A percentile compares a stretch with the other conserved stretches of the same genome.
Conservation (phyloP, 176 grass and related monocot species). For the Triticum urartu region DNA sequence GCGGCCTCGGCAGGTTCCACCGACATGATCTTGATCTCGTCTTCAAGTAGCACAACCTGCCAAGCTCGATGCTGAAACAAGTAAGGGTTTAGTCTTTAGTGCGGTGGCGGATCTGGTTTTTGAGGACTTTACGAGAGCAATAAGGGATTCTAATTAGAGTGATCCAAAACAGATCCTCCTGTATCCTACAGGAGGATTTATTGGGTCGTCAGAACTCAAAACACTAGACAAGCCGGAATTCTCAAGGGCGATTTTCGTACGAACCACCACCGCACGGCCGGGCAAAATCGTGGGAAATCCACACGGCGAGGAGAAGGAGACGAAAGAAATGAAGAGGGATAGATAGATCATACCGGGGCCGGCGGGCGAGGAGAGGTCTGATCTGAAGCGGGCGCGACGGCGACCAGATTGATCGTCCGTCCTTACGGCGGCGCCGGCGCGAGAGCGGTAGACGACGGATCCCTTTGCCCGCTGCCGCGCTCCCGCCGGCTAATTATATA, state of each 20-base stretch:
- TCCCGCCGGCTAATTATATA: background rate
- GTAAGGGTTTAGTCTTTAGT: background rate
- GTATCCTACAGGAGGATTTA: background rate
- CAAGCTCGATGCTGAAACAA: no score
- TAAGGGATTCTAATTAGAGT: background rate
- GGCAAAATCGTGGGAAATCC: no score
- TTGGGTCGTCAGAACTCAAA: no score
- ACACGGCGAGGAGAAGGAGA: no score
- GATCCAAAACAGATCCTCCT: background rate
- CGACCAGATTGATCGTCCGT: no score
- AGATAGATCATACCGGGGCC: no score
- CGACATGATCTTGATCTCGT: conserved; percentile 33
- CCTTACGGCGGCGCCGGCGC: no score
- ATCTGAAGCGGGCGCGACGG: no score
- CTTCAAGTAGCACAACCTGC: background rate
- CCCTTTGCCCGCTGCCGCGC: no score
- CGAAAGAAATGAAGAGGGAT: no score
- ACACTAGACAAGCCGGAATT: background rate
- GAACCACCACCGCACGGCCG: background rate
- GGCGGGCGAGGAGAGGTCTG: no score
- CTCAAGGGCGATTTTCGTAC: background rate
- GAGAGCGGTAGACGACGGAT: no score
- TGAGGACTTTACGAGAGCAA: background rate
- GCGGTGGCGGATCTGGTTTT: background rate
- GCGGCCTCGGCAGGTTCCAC: background rate